Conservation (phyloP, 2,329 filamentous ascomycete genomes). For the Nothophaeocryptopus gaeumannii region DNA sequence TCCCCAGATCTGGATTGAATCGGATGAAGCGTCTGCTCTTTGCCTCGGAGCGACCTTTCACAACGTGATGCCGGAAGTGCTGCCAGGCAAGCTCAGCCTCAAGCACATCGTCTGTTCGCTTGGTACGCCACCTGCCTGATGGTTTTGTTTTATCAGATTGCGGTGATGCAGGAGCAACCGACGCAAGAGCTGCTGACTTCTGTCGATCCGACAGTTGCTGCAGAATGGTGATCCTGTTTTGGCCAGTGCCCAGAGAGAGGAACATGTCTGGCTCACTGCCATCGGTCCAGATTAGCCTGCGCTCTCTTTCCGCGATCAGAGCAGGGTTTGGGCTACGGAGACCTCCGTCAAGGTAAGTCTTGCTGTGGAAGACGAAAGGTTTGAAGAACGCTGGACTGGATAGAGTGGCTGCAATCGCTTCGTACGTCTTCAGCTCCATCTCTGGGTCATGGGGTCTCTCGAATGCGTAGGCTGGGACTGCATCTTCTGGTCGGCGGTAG, state of each 20-base stretch:
- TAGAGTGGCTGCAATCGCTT: slow-evolving; percentile 52
- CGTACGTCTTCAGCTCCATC: slow-evolving; percentile 49
- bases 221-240: slow-evolving; percentile 32
- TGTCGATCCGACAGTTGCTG: slow-evolving; percentile 30
- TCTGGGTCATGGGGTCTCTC: slow-evolving; percentile 39
- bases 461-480: slow-evolving; percentile 38
- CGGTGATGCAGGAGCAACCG: slow-evolving; percentile 3
- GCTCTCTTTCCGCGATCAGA: slow-evolving; percentile 49
- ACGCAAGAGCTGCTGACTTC: slow-evolving; percentile 11
- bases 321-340: slow-evolving; percentile 53
- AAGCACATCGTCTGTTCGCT: slow-evolving; percentile 34
- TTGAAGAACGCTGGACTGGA: slow-evolving; percentile 53
- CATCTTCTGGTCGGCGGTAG: slow-evolving; percentile 41
- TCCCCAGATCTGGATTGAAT: slow-evolving; percentile 36
- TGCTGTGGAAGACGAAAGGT: slow-evolving; percentile 48
- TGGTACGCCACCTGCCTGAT: slow-evolving; percentile 22
- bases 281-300: slow-evolving; percentile 36
- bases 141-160: slow-evolving; percentile 13
- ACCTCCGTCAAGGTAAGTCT: slow-evolving; percentile 52
- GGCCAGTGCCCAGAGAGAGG: slow-evolving; percentile 35
- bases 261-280: slow-evolving; percentile 35
- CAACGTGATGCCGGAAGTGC: slow-evolving; percentile 33
- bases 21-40: slow-evolving; percentile 34
- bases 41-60: slow-evolving; percentile 25
- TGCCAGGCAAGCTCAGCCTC: slow-evolving; percentile 38